These are phyloP conservation scores for Leccinellum luteum DNA, from an alignment of 768 basidiomycete genomes.

Conservation along the genomic window DNA sequence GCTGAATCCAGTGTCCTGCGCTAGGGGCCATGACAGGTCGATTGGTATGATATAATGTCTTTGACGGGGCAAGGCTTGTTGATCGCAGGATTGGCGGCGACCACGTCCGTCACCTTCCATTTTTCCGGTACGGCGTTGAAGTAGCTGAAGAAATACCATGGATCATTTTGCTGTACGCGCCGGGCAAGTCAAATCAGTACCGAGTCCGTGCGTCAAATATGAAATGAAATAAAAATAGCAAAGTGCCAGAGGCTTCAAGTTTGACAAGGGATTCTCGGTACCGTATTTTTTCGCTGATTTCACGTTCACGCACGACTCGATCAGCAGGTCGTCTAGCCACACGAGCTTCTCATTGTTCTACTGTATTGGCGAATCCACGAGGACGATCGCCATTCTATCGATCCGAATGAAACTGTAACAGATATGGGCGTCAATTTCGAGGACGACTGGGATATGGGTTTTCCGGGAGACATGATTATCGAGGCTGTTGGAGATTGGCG, in stretches of 20 bases:
- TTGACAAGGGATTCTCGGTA: constrained; percentile 16
- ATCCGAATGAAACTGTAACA: too few species aligned
- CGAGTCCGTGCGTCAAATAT: neutral
- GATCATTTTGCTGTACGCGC: neutral
- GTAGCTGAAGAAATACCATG: constrained; percentile 18
- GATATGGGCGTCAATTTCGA: too few species aligned
- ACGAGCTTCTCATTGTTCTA: neutral
- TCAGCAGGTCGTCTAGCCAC: neutral
- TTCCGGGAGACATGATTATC: too few species aligned
- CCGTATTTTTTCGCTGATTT: neutral
- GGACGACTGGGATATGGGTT: too few species aligned
- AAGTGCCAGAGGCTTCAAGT: neutral
- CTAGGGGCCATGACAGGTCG: constrained; percentile 11
- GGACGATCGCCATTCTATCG: constrained; percentile 16
- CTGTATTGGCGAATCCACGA: constrained; percentile 19
- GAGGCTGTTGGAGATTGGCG: too few species aligned
- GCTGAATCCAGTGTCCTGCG: constrained; percentile 26
- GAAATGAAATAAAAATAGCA: neutral
- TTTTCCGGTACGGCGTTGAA: neutral
- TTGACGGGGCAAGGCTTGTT: neutral
- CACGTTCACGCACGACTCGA: neutral
- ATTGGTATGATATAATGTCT: constrained; percentile 13
- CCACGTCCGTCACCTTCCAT: constrained; percentile 17
- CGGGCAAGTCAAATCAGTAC: neutral
- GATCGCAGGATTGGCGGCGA: constrained; percentile 20